Conservation (phyloP, 1,284 basidiomycete genomes). For the Peniophora sp. region DNA sequence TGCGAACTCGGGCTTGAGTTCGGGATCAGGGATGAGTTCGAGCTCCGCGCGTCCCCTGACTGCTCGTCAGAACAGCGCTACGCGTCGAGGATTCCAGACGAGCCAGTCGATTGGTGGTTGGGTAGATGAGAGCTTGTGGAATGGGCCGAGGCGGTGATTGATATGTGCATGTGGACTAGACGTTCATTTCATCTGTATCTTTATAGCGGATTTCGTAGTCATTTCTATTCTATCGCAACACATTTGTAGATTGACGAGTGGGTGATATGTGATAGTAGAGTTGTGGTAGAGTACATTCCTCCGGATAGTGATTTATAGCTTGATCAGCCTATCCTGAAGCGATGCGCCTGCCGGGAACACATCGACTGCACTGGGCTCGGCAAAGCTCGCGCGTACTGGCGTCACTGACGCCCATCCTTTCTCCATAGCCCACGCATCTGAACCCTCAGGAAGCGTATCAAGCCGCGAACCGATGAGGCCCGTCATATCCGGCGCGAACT, state of each 20-base stretch:
- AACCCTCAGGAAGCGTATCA: slow-evolving; percentile 58
- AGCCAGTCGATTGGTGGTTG: background rate
- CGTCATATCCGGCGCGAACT: slow-evolving; percentile 74
- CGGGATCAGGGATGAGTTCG: too few species aligned
- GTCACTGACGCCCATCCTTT: slow-evolving; percentile 67
- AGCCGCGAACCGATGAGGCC: slow-evolving; percentile 57
- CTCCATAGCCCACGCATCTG: slow-evolving; percentile 75
- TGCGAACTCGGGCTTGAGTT: too few species aligned
- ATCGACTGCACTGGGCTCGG: slow-evolving; percentile 37
- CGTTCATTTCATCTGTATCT: background rate
- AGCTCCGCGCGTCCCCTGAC: too few species aligned
- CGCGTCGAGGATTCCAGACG: background rate
- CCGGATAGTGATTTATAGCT: slow-evolving; percentile 33
- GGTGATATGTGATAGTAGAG: too few species aligned
- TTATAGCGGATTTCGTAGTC: too few species aligned
- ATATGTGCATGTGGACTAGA: background rate
- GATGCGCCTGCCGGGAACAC: slow-evolving; percentile 16
- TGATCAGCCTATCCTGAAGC: slow-evolving; percentile 37
- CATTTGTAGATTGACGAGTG: too few species aligned
- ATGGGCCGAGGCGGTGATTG: background rate
- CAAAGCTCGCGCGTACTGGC: slow-evolving; percentile 66
- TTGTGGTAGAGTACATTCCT: too few species aligned
- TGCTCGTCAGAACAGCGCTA: too few species aligned
- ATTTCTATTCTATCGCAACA: too few species aligned
- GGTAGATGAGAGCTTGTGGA: slow-evolving; percentile 6